Conservation (phyloP, 345 rosid genomes). For the Murraya paniculata region DNA sequence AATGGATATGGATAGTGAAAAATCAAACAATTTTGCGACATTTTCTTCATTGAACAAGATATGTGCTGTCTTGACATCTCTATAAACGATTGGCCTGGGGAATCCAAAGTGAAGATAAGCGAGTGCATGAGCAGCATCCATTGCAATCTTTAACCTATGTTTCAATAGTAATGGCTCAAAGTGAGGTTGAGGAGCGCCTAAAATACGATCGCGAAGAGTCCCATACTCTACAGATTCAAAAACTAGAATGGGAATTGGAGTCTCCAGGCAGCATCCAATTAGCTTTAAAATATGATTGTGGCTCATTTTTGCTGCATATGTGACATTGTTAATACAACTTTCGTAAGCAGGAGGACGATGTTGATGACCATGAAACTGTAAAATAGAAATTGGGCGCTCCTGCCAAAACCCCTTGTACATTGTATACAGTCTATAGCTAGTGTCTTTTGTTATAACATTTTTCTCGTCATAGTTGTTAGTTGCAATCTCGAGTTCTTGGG, state of each 20-base stretch:
- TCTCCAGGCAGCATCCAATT: neutral
- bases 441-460: neutral
- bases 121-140: slow-evolving; percentile 14
- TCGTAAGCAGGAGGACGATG: too few relatives aligned
- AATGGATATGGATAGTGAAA: slow-evolving; percentile 1
- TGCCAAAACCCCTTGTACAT: slow-evolving; percentile 7
- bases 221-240: neutral
- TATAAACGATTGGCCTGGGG: slow-evolving; percentile 8
- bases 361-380: neutral
- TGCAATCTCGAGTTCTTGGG: slow-evolving; percentile 7
- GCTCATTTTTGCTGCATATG: neutral
- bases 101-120: slow-evolving; percentile 23
- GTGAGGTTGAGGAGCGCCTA: neutral
- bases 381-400: slow-evolving; percentile 11
- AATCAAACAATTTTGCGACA: slow-evolving; percentile 22
- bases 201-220: neutral
- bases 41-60: slow-evolving; percentile 10
- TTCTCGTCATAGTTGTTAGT: neutral
- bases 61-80: neutral
- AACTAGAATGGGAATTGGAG: neutral
- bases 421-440: too few relatives aligned
- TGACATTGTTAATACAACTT: neutral
- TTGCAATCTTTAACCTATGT: neutral
- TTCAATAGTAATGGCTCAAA: neutral
- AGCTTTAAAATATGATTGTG: neutral